These are phyloP conservation scores for Volvariella surrecta DNA, from an alignment of 1,284 basidiomycete species.

Conservation along the genomic window DNA sequence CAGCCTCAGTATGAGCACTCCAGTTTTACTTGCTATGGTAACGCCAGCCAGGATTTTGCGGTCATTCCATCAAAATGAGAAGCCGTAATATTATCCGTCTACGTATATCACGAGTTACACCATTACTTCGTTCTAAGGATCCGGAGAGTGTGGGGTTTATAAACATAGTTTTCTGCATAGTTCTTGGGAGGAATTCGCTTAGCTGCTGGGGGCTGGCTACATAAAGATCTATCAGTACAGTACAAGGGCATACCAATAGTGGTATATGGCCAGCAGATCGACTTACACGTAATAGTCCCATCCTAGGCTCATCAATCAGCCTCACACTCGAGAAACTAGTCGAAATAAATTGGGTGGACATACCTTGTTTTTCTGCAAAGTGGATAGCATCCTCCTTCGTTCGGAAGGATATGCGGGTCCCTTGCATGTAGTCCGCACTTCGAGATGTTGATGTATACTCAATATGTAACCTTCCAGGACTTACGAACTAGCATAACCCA, in stretches of 20 bases:
- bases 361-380: slow-evolving; percentile 91
- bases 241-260: too few species aligned
- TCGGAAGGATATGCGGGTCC: slow-evolving; percentile 80
- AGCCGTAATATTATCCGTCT: too few species aligned
- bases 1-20: too few species aligned
- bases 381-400: slow-evolving; percentile 90
- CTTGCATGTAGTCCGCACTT: slow-evolving; percentile 97
- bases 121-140: slow-evolving; percentile 89
- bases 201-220: slow-evolving; percentile 59
- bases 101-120: too few species aligned
- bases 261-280: slow-evolving; percentile 1
- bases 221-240: slow-evolving; percentile 13
- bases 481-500: slow-evolving; percentile 94
- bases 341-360: slow-evolving; percentile 11
- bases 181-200: slow-evolving; percentile 85
- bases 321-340: background rate
- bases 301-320: slow-evolving; percentile 29
- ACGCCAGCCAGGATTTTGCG: too few species aligned
- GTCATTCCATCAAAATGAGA: too few species aligned
- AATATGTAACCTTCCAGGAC: slow-evolving; percentile 21
- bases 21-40: too few species aligned
- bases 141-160: slow-evolving; percentile 76
- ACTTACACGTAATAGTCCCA: slow-evolving; percentile 76
- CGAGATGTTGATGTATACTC: background rate
- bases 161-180: slow-evolving; percentile 88